Evolutionary conservation across 805 yeast species (phyloP), one percentile per base, ranked within the genome.

Genomic region (Torulaspora indica): DNA sequence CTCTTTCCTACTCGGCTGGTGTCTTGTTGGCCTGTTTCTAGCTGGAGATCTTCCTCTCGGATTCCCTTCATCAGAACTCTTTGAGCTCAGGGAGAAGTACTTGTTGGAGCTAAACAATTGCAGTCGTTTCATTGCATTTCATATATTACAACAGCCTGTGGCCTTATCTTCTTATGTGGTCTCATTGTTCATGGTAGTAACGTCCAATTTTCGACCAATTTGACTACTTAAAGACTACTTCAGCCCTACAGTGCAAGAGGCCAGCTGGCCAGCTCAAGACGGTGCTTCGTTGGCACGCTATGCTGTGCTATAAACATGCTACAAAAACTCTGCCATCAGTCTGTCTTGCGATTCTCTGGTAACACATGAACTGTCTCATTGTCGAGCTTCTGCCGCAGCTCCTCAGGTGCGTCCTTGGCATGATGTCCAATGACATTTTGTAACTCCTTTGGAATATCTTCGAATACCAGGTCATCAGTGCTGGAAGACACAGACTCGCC

Each of bases 401-500:
- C 67, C n/a, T 64, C 68, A 1, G 87, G 86, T 0, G 84, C 80
- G 63, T 82, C 83, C 53, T 75, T 79, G 1, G 88, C 88, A 56
- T 80, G 77, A 45, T 77, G 82, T 0, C 88, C 88, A 33, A 83
- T 72, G 8, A 51, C 51, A 4, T 45, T 51, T 32, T 55, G 63
- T 17, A 64, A 45, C 3, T 52, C 51, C 13, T 64, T 63, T 5
- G 68, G 68, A 20, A 65, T 54, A 31, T 65, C 68, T 27, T 61
- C 67, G 22, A 60, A 84, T 0, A 75, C 82, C 54, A 86, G 69
- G 56, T 87, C 95, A 20, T 81, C 77, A 0, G 85, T 70, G 3
- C 76, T 74, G 9, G 78, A 75, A 0, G 83, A 75, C 10, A 88
- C 79, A 10, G 76, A 71, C 52, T 89, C 91, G 2, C 96, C 96